Evolutionary conservation across 345 rosid genomes (phyloP).

Genomic region (Schrenkiella parvula): DNA sequence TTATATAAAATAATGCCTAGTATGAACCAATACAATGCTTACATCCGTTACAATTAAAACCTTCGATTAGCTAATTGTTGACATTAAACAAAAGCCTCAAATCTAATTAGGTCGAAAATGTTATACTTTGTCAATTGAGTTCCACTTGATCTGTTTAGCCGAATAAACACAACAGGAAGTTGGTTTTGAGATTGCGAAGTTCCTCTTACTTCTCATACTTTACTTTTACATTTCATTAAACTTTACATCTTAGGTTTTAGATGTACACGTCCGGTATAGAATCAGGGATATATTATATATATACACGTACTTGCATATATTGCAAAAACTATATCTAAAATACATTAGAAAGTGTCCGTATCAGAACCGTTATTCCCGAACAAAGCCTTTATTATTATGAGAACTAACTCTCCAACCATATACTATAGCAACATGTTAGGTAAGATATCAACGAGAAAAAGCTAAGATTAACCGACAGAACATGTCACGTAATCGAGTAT

Average conservation of each 20-base stretch:
- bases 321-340: neutral
- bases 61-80: conserved; percentile 1
- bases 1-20: neutral
- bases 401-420: conserved; percentile 16
- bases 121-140: conserved; percentile 8
- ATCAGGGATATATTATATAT: neutral
- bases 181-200: neutral
- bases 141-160: conserved; percentile 15
- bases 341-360: conserved; percentile 9
- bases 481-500: conserved; percentile 5
- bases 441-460: neutral
- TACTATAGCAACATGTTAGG: conserved; percentile 5
- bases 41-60: neutral
- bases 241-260: neutral
- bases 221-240: neutral
- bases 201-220: neutral
- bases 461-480: conserved; percentile 1
- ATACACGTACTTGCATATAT: neutral
- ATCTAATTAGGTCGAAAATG: conserved; percentile 13
- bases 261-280: neutral
- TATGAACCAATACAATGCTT: neutral
- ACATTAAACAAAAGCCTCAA: conserved; percentile 6
- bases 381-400: neutral
- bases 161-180: neutral
- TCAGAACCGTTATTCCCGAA: neutral